These are phyloP conservation scores for Polychaeton citri DNA, from an alignment of 2,329 filamentous ascomycete species.

Conservation along the genomic window DNA sequence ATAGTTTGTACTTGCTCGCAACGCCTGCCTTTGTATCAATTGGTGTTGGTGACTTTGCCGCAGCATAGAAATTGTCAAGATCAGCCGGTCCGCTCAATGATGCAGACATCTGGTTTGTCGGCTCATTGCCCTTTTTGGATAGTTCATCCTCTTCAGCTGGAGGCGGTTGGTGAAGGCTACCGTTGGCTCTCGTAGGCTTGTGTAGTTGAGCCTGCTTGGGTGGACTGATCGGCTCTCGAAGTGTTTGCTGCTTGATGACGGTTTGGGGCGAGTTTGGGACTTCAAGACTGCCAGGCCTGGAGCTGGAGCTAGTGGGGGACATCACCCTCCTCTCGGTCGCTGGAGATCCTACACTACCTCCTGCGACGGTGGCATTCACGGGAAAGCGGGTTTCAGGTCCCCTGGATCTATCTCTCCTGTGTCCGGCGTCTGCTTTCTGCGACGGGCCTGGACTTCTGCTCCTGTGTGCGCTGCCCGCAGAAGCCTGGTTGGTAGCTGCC, in stretches of 20 bases:
- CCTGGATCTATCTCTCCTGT: conserved; percentile 70
- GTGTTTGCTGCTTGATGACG: conserved; percentile 3
- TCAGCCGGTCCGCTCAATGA: conserved; percentile 13
- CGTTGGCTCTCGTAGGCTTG: conserved; percentile 9
- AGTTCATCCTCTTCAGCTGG: conserved; percentile 10
- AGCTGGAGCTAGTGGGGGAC: conserved; percentile 16
- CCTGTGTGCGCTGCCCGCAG: conserved; percentile 9
- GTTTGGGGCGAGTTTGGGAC: conserved; percentile 47
- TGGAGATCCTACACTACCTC: conserved; percentile 33
- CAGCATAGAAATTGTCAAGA: conserved; percentile 13
- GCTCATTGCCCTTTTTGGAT: not conserved
- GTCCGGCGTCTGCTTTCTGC: conserved; percentile 28
- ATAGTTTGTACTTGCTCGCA: conserved; percentile 4
- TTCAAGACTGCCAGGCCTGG: conserved; percentile 56
- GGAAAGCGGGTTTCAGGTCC: conserved; percentile 62
- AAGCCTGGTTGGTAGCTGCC: conserved; percentile 15
- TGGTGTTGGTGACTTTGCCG: conserved; percentile 7
- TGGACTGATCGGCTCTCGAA: conserved; percentile 2
- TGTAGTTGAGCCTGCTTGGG: conserved; percentile 1
- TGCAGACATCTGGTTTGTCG: conserved; percentile 10
- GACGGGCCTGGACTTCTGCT: conserved; percentile 37
- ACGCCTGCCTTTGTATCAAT: conserved; percentile 5
- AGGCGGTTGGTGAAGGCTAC: conserved; percentile 18
- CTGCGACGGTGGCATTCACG: conserved; percentile 45
- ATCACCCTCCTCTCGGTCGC: conserved; percentile 26